Evolutionary conservation across 345 rosid genomes (phyloP).

Genomic region (Euphorbia lathyris): DNA sequence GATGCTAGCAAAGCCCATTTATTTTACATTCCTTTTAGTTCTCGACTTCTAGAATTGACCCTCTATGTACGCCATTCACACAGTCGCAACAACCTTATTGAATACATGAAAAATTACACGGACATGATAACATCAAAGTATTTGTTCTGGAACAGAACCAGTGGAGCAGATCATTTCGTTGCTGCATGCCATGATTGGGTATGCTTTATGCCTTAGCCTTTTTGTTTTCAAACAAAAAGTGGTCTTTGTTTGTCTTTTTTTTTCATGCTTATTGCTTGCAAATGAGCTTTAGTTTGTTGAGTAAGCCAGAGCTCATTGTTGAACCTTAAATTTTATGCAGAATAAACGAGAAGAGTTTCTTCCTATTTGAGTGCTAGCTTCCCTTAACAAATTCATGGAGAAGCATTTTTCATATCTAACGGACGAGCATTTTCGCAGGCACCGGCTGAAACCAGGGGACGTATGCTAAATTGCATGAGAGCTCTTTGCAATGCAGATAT

Average conservation of each 20-base stretch:
- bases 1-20: conserved; percentile 67
- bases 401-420: conserved; percentile 4
- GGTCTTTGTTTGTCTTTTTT: background rate
- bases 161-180: conserved; percentile 83
- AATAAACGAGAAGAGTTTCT: too few relatives aligned
- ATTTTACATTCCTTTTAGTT: conserved; percentile 86
- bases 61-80: conserved; percentile 75
- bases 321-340: background rate
- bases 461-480: conserved; percentile 74
- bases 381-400: background rate
- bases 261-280: background rate
- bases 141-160: conserved; percentile 79
- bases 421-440: conserved; percentile 47
- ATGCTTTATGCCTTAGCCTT: conserved; percentile 13
- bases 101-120: conserved; percentile 51
- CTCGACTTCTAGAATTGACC: conserved; percentile 69
- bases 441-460: conserved; percentile 61
- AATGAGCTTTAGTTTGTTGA: background rate
- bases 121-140: conserved; percentile 55
- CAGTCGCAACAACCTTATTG: conserved; percentile 57
- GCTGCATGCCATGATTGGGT: conserved; percentile 98
- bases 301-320: background rate
- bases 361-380: background rate
- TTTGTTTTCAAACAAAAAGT: background rate
- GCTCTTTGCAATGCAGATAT: conserved; percentile 87